Evolutionary conservation across 345 rosid species (phyloP), one percentile per base, ranked within the genome.

Genomic region (Kernera saxatilis): DNA sequence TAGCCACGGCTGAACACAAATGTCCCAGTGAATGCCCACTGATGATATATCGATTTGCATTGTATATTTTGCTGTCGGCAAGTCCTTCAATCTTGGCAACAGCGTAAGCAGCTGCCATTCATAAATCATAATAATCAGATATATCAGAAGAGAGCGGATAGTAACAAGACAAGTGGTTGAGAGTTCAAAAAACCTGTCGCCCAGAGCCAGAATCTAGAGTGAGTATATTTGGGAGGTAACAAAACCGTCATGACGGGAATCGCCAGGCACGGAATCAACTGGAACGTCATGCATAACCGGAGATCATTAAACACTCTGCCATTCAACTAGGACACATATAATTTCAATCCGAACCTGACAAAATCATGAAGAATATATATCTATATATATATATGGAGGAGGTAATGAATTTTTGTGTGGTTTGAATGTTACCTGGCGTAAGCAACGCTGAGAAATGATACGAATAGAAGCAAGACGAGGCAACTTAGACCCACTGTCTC

Each of bases 281-380:
- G 93, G 90, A 86, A 88, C 84, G 83, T 82, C 86, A 88, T 79
- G 88, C 96, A 88, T 77, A 88, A 81, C 75, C 88, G 87, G 79
- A 91, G 88, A 83, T 91, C 97, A 73, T 87, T 86, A 86, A 89
- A 92, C 77, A 82, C 80, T 89, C 96, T 88, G 96, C 92, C 89
- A 86, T 79, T 79, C 85, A 87, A 79, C 89, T 82, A 78, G 39
- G 2, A 63, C 30, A 5, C 18, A 65, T 56, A 65, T 69, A 75
- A 54, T 41, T 54, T 69, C 69, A 58, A 69, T 75, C 74, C 13
- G 35, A 45, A 63, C 60, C 51, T 62, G 53, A 50, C 70, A 36
- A 7, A 22, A 6, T 2, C 30, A 12, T 5, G 22, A 19, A 27
- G 8, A 18, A 19, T 1, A 30, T 29, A 29, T 5, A 29, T 29